Evolutionary conservation across 495 filamentous ascomycete genomes (phyloP), one percentile per base, ranked within the genome.

Genomic region (Aspergillus campestris): DNA sequence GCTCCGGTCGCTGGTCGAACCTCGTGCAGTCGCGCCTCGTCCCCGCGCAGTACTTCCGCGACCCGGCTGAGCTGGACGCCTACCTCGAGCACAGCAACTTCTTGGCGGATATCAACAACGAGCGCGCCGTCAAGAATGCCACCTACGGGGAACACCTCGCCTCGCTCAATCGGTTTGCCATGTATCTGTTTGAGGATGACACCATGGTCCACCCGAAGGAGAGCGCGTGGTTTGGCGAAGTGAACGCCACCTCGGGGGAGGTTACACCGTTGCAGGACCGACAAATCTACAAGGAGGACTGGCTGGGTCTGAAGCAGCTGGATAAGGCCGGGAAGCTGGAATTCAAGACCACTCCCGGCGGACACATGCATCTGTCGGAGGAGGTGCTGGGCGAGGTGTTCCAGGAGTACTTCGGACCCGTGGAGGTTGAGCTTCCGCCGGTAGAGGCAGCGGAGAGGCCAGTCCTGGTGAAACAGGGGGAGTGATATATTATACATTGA

Each of bases 81-180:
- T 98, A 96, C 60, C 73, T 96, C 12, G 81, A 86, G 55, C 50
- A 82, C 60, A 92, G 87, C 59, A 94, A 90, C 57, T 95, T 91
- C 62, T 72, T 99, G n/a, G 92, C 91, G n/a, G 91, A 97, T 62
- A 82, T 97, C 64, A 99, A 99, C 66, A 96, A 95, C 59, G 92
- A 97, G 77, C 74, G 94, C 3, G 60, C 37, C 12, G 18, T 57
- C 42, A 95, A 91, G 74, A 95, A 90, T 51, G 52, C 59, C 35
- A 75, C 66, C 7, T 97, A 97, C 62, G 82, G 75, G 61, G 62
- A 75, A 55, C 84, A 89, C 60, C 59, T 99, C 44, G 72, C 64
- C 27, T 65, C 57, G 38, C 57, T 99, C 52, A 81, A 87, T 57
- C 78, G 78, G 48, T 87, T 99, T 49, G 84, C 86, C 30, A 87